A percentile compares a stretch with the other conserved stretches of the same genome.
These are phyloP conservation scores for Chytriomyces sp. DNA, from an alignment of 192 early-diverging fungal species.

Conservation along the genomic window DNA sequence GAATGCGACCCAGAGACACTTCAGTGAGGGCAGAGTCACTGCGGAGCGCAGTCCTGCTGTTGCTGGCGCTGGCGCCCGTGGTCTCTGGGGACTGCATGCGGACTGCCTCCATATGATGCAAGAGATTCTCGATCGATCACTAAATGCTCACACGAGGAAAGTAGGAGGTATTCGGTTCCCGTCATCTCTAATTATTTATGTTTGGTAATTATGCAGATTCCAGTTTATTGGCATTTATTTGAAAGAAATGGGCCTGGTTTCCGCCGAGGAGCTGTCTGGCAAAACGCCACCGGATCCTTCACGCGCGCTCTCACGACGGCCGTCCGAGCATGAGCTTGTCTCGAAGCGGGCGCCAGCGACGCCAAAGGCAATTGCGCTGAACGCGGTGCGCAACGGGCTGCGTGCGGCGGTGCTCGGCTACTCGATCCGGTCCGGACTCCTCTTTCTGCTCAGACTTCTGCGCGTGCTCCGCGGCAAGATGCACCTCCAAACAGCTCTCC, in stretches of 20 bases:
- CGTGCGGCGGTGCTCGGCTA: slow-evolving; percentile 25
- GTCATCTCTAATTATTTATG: no score
- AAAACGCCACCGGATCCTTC: neutral
- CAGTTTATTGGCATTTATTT: no score
- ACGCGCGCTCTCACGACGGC: neutral
- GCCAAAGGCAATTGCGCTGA: neutral
- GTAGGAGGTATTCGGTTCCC: no score
- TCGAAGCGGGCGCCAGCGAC: neutral
- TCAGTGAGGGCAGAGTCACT: no score
- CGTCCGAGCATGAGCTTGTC: neutral
- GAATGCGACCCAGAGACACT: no score
- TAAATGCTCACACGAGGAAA: no score
- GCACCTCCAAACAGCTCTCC: neutral
- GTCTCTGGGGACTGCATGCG: no score
- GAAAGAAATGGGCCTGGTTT: neutral
- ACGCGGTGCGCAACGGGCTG: slow-evolving; percentile 13
- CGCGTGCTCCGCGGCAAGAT: neutral
- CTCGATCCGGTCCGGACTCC: slow-evolving; percentile 23
- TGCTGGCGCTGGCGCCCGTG: no score
- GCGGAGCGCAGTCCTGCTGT: no score
- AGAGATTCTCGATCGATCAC: no score
- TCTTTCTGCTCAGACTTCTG: slow-evolving; percentile 21
- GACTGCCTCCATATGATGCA: no score
- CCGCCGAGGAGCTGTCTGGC: neutral
- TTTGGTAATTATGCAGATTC: no score